phyloP scores from a whole-genome alignment of 805 yeast genomes.

The Saccharomycopsis fermentans region DNA sequence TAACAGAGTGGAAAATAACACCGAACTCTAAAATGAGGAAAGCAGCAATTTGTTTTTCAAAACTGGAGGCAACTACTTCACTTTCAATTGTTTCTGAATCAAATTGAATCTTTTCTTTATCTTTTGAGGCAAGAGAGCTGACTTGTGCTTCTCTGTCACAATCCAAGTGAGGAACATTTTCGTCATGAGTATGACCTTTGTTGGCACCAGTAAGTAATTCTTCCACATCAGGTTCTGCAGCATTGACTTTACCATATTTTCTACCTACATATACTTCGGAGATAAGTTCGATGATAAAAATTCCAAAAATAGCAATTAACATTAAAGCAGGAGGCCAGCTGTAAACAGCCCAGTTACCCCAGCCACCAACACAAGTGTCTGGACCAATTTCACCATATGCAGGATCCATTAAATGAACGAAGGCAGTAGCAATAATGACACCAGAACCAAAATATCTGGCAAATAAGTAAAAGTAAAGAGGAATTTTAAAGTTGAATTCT shows the following conservation, averaged over 20 bases:
- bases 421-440: conserved; percentile 68
- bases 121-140: neutral
- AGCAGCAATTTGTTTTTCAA: conserved; percentile 29
- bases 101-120: neutral
- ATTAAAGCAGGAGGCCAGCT: conserved; percentile 40
- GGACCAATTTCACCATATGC: conserved; percentile 29
- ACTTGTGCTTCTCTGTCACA: neutral
- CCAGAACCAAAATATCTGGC: conserved; percentile 58
- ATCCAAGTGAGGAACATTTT: neutral
- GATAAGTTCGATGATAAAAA: conserved; percentile 33
- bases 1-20: conserved; percentile 62
- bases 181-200: neutral
- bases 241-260: conserved; percentile 23
- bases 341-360: conserved; percentile 24
- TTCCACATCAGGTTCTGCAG: conserved; percentile 17
- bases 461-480: conserved; percentile 25
- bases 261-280: conserved; percentile 32
- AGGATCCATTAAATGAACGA: conserved; percentile 53
- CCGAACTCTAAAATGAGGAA: conserved; percentile 62
- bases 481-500: conserved; percentile 32
- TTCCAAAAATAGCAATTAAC: conserved; percentile 29
- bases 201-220: conserved; percentile 14
- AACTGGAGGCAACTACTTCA: neutral
- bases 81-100: neutral
- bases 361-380: conserved; percentile 20